Conservation (phyloP, 495 filamentous ascomycete species). For the Penicillium coffeae region DNA sequence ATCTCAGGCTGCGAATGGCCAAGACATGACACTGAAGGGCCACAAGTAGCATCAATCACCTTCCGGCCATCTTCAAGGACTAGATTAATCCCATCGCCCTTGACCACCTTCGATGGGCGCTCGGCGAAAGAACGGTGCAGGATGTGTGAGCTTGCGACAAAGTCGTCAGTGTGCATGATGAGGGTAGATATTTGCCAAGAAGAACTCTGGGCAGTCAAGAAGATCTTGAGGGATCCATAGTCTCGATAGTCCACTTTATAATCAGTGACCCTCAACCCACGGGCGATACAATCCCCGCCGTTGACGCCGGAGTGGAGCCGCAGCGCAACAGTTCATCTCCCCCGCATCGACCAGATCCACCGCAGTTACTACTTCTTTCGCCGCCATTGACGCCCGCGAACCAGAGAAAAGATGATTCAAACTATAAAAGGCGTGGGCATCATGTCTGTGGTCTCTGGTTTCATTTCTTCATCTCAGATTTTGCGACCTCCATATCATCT, state of each 20-base stretch:
- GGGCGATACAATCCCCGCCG: slow-evolving; percentile 3
- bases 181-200: not conserved
- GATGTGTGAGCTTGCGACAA: slow-evolving; percentile 14
- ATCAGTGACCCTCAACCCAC: no score
- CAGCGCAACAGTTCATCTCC: not conserved
- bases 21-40: slow-evolving; percentile 30
- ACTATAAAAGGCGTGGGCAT: no score
- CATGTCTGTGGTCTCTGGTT: no score
- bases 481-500: no score
- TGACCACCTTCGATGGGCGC: slow-evolving; percentile 15
- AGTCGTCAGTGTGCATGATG: slow-evolving; percentile 7
- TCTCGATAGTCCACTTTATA: no score
- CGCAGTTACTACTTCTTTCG: not conserved
- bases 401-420: no score
- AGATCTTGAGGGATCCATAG: no score
- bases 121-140: slow-evolving; percentile 24
- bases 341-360: not conserved
- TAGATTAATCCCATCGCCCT: slow-evolving; percentile 17
- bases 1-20: slow-evolving; percentile 23
- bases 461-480: no score
- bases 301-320: slow-evolving; percentile 6
- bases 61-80: slow-evolving; percentile 44
- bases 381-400: slow-evolving; percentile 7
- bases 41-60: slow-evolving; percentile 48
- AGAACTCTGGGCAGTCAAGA: not conserved